Evolutionary conservation across 2,329 filamentous ascomycete genomes (phyloP).

Genomic region (Cladosporium cucumerinum): DNA sequence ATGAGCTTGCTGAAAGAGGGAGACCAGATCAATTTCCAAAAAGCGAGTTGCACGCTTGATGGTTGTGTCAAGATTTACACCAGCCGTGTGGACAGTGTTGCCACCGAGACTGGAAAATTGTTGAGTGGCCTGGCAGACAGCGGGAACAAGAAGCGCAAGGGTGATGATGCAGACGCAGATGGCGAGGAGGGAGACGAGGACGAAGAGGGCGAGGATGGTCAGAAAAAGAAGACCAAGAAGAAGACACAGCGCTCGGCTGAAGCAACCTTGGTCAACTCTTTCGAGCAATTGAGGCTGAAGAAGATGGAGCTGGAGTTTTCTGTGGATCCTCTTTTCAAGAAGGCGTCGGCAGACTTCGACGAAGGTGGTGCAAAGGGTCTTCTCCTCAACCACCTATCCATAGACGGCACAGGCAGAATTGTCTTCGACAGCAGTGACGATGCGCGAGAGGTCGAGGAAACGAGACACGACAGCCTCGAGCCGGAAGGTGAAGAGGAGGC

Average conservation of each 20-base stretch:
- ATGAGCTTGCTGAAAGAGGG: conserved; percentile 97
- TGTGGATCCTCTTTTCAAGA: conserved; percentile 98
- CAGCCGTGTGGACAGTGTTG: conserved; percentile 94
- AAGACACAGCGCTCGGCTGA: conserved; percentile 78
- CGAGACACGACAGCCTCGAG: conserved; percentile 36
- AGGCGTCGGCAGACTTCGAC: conserved; percentile 96
- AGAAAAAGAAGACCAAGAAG: conserved; percentile 60
- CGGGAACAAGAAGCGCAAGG: conserved; percentile 55
- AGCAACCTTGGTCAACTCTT: conserved; percentile 86
- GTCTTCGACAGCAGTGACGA: conserved; percentile 99
- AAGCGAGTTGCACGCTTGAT: conserved; percentile 94
- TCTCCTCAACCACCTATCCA: conserved; percentile 92
- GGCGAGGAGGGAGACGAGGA: conserved; percentile 56
- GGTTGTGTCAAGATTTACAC: conserved; percentile 99
- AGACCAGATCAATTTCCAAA: conserved; percentile 96
- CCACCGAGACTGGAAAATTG: conserved; percentile 93
- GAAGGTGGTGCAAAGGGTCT: conserved; percentile 96
- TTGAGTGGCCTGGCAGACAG: conserved; percentile 90
- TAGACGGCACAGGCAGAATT: conserved; percentile 86
- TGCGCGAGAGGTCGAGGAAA: conserved; percentile 45
- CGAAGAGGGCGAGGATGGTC: conserved; percentile 62
- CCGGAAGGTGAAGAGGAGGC: conserved; percentile 44
- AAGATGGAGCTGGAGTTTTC: conserved; percentile 97
- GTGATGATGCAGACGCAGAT: conserved; percentile 54
- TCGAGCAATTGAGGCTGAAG: conserved; percentile 84